Percentiles rank a stretch among this genome's conserved stretches.
phyloP scores from a whole-genome alignment of 345 rosid species.

The Acer yangbiense region DNA sequence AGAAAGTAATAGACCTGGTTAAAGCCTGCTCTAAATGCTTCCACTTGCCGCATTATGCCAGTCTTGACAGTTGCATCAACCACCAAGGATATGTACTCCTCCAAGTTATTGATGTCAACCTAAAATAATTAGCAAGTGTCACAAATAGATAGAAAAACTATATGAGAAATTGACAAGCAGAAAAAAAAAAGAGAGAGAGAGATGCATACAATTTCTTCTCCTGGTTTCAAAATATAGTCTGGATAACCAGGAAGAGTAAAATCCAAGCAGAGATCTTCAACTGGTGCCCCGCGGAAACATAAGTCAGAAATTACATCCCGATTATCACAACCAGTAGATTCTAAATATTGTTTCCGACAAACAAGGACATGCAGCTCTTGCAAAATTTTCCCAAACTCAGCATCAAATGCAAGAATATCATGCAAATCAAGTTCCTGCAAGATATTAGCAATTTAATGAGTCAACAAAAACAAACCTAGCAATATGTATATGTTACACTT shows the following conservation, averaged over 20 bases:
- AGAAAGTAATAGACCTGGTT: slow-evolving; percentile 67
- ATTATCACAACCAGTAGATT: slow-evolving; percentile 43
- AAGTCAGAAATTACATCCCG: slow-evolving; percentile 43
- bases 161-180: not conserved
- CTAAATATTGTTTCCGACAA: slow-evolving; percentile 72
- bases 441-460: slow-evolving; percentile 6
- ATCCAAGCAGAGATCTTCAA: slow-evolving; percentile 90
- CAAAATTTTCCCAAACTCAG: slow-evolving; percentile 83
- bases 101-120: slow-evolving; percentile 83
- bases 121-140: slow-evolving; percentile 29
- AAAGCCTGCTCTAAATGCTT: slow-evolving; percentile 94
- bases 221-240: slow-evolving; percentile 74
- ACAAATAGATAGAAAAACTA: not conserved
- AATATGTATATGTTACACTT: not conserved
- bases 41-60: slow-evolving; percentile 79
- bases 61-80: slow-evolving; percentile 92
- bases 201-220: slow-evolving; percentile 69
- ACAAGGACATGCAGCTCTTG: slow-evolving; percentile 83
- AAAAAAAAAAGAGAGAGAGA: not conserved
- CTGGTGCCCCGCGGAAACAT: slow-evolving; percentile 57
- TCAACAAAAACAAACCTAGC: not conserved
- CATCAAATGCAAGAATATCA: slow-evolving; percentile 78
- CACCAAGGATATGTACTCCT: slow-evolving; percentile 79
- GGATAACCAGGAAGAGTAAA: slow-evolving; percentile 97
- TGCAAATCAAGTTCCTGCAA: slow-evolving; percentile 97